Conservation (phyloP, 192 early-diverging fungal genomes). For the Linnemannia exigua region DNA sequence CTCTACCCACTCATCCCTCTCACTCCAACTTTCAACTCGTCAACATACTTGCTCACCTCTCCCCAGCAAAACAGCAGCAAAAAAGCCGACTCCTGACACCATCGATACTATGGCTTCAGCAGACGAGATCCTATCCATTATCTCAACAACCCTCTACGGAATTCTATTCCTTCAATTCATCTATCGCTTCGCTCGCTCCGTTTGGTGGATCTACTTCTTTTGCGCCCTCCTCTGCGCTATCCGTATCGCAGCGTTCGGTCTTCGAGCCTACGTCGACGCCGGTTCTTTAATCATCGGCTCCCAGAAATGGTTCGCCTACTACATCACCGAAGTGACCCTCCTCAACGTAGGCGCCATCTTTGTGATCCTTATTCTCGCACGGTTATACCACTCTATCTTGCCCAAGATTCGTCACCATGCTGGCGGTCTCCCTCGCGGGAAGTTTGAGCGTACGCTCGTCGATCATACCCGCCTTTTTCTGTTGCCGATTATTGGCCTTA, state of each 20-base stretch:
- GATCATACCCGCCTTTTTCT: conserved; percentile 27
- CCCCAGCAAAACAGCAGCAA: not conserved
- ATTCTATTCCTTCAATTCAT: conserved; percentile 21
- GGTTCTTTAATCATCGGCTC: not conserved
- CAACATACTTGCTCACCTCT: not conserved
- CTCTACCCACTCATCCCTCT: not conserved
- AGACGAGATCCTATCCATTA: conserved; percentile 32
- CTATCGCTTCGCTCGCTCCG: conserved; percentile 11
- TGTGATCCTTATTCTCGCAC: conserved; percentile 27
- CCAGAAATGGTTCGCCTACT: conserved; percentile 1
- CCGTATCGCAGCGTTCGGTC: conserved; percentile 25
- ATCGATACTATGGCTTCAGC: conserved; percentile 12
- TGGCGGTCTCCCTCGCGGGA: not conserved
- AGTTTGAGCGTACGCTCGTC: conserved; percentile 32
- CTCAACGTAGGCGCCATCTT: conserved; percentile 35
- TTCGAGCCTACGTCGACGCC: conserved; percentile 25
- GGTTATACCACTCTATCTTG: conserved; percentile 28
- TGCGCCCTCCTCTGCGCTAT: conserved; percentile 25
- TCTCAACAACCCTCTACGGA: conserved; percentile 12
- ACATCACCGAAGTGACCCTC: conserved; percentile 3
- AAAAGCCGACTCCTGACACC: no score
- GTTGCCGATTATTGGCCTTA: conserved; percentile 17
- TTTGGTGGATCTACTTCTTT: conserved; percentile 36
- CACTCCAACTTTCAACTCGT: not conserved
- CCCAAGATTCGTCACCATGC: conserved; percentile 30